These are phyloP conservation scores for Pelagophyceae sp. DNA, from an alignment of 352 stramenopile genomes.

Conservation along the genomic window DNA sequence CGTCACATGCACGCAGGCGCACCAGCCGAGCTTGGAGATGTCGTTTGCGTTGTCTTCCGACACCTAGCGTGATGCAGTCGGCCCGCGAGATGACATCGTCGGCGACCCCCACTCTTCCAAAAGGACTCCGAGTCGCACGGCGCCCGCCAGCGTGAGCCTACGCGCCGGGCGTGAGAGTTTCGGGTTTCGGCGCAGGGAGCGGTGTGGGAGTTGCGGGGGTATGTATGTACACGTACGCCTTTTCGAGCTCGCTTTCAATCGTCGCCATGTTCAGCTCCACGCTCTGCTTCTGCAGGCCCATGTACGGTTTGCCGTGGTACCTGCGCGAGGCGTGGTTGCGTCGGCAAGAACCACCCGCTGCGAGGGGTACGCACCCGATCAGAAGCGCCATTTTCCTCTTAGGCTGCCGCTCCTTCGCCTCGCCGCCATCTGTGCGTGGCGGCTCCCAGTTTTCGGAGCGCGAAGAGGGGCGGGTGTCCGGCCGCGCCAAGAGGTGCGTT, in stretches of 20 bases:
- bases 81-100: too few relatives aligned
- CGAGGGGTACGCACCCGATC: neutral
- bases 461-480: too few relatives aligned
- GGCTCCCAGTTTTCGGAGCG: too few relatives aligned
- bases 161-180: too few relatives aligned
- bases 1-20: too few relatives aligned
- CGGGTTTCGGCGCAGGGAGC: too few relatives aligned
- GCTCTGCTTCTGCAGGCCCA: slow-evolving; percentile 58
- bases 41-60: slow-evolving; percentile 75
- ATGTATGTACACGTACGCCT: slow-evolving; percentile 50
- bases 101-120: too few relatives aligned
- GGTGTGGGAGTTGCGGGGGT: too few relatives aligned
- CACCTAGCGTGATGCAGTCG: too few relatives aligned
- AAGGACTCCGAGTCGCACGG: too few relatives aligned
- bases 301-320: slow-evolving; percentile 66
- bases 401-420: neutral
- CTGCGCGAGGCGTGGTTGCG: too few relatives aligned
- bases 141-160: slow-evolving; percentile 61
- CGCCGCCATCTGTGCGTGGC: neutral
- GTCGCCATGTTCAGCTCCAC: slow-evolving; percentile 53
- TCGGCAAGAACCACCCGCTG: neutral
- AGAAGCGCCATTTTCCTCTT: neutral
- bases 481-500: too few relatives aligned
- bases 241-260: slow-evolving; percentile 75
- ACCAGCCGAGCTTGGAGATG: slow-evolving; percentile 79